Evolutionary conservation across 2,329 filamentous ascomycete species (phyloP).

Genomic region (Penicillium sp.): DNA sequence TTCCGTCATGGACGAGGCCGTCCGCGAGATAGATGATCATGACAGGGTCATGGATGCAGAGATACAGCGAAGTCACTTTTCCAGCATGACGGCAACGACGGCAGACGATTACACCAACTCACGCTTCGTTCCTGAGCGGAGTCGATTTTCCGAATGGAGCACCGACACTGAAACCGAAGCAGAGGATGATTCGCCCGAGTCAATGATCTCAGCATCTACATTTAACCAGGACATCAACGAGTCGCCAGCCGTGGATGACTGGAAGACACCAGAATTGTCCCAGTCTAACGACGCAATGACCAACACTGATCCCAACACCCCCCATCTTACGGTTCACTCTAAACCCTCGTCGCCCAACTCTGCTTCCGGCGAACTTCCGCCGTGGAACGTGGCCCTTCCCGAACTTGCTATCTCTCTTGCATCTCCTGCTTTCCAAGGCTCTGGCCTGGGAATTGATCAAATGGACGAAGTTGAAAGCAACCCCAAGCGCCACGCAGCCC

Average conservation of each 20-base stretch:
- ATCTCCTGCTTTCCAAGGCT: conserved; percentile 32
- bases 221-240: conserved; percentile 32
- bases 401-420: conserved; percentile 32
- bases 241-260: conserved; percentile 26
- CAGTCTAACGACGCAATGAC: conserved; percentile 26
- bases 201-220: conserved; percentile 40
- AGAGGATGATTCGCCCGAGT: conserved; percentile 36
- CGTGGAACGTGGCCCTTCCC: conserved; percentile 29
- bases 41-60: conserved; percentile 39
- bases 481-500: conserved; percentile 42
- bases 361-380: conserved; percentile 30
- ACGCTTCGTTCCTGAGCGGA: conserved; percentile 31
- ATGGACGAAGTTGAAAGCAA: conserved; percentile 39
- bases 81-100: conserved; percentile 38
- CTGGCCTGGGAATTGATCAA: conserved; percentile 39
- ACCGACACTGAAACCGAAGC: conserved; percentile 40
- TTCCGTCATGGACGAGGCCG: conserved; percentile 48
- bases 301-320: conserved; percentile 41
- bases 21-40: conserved; percentile 39
- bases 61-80: conserved; percentile 47
- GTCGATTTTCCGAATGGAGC: conserved; percentile 48
- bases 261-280: conserved; percentile 27
- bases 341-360: conserved; percentile 35
- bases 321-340: conserved; percentile 38
- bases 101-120: conserved; percentile 39